phyloP scores from a whole-genome alignment of 257 asterid species.

The Rubia yunnanensis region DNA sequence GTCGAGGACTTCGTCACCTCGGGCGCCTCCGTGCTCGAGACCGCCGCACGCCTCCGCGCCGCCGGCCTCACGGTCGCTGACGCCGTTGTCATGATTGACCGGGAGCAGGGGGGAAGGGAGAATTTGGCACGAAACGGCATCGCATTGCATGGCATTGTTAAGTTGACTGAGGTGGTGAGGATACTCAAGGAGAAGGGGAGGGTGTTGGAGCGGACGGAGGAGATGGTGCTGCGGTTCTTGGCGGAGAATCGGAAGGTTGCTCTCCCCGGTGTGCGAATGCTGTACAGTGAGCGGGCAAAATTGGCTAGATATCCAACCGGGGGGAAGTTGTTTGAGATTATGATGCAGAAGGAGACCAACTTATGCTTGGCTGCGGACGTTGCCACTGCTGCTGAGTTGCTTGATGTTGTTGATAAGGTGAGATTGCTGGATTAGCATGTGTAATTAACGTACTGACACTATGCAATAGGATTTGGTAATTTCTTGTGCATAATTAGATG shows the following conservation, averaged over 20 bases:
- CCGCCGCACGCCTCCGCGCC: conserved; percentile 77
- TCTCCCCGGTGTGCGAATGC: conserved; percentile 45
- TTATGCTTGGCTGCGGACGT: conserved; percentile 96
- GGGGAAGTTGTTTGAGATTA: conserved; percentile 77
- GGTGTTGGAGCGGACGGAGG: conserved; percentile 78
- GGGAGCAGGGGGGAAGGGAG: conserved; percentile 99
- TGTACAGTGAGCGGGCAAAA: conserved; percentile 74
- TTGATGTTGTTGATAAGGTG: conserved; percentile 86
- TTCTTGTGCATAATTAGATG: no score
- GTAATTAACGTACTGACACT: not conserved
- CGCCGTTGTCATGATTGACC: conserved; percentile 94
- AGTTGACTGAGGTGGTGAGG: conserved; percentile 79
- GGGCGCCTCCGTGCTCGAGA: conserved; percentile 88
- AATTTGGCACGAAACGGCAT: conserved; percentile 87
- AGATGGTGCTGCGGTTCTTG: conserved; percentile 68
- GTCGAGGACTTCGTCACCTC: conserved; percentile 93
- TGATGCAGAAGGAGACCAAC: conserved; percentile 75
- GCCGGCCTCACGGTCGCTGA: conserved; percentile 78
- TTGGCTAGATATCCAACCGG: conserved; percentile 79
- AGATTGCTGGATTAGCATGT: no score
- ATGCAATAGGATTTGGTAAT: no score
- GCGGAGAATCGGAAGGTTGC: conserved; percentile 69
- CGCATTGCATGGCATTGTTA: conserved; percentile 79
- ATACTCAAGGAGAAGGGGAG: conserved; percentile 84
- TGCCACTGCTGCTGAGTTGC: conserved; percentile 83